Percentiles rank a stretch among this genome's conserved stretches.
Evolutionary conservation across 768 basidiomycete genomes (phyloP).

Genomic region (Tricholomella constricta): DNA sequence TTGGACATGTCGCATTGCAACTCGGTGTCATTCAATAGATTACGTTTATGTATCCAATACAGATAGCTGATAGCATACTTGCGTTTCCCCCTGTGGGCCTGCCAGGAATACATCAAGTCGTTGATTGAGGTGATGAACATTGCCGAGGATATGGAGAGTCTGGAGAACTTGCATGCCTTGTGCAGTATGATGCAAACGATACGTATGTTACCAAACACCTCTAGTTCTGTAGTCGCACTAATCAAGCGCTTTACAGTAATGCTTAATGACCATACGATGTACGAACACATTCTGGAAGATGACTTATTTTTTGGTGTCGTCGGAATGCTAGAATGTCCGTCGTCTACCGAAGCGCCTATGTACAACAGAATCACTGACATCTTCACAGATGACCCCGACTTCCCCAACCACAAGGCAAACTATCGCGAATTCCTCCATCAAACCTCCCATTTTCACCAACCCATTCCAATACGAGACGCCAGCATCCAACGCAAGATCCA

Average conservation of each 20-base stretch:
- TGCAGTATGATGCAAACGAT: conserved; percentile 95
- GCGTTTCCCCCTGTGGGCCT: conserved; percentile 20
- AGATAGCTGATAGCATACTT: conserved; percentile 30
- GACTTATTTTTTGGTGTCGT: conserved; percentile 91
- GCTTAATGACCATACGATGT: conserved; percentile 92
- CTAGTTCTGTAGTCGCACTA: conserved; percentile 1
- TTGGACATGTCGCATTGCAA: conserved; percentile 9
- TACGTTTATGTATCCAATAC: conserved; percentile 16
- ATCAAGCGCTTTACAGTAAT: conserved; percentile 57
- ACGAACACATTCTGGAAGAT: conserved; percentile 93
- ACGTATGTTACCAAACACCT: conserved; percentile 46
- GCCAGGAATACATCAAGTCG: conserved; percentile 83
- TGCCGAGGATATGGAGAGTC: conserved; percentile 91
- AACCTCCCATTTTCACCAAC: conserved; percentile 85
- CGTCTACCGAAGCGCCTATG: conserved; percentile 4
- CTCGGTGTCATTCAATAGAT: conserved; percentile 19
- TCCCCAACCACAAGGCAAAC: conserved; percentile 94
- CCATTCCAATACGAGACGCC: conserved; percentile 78
- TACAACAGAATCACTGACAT: conserved; percentile 9
- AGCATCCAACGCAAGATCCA: conserved; percentile 86
- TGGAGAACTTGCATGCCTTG: conserved; percentile 88
- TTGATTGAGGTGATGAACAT: conserved; percentile 82
- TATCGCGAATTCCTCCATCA: conserved; percentile 92
- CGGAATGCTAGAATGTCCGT: conserved; percentile 95
- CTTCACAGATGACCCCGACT: conserved; percentile 89